Base-by-base conservation (phyloP, 2,329 filamentous ascomycete species). In the Claviceps sorghi region DNA sequence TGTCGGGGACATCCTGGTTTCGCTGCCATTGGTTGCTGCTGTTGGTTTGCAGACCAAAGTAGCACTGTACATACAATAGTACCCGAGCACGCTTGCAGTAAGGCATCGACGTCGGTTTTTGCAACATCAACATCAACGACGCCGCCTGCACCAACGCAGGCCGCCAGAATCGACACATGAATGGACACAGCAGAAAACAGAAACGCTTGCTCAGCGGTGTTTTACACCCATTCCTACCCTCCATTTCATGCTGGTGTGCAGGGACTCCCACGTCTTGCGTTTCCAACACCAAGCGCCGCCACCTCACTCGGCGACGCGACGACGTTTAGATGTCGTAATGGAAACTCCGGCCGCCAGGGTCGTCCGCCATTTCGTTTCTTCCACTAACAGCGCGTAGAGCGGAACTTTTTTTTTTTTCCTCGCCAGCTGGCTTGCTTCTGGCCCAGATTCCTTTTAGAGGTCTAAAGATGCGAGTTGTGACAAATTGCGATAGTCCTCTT, bases 261-360 rank as follows among this genome's bases (percentile, higher is more conserved):
- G 4, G 11, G 11, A 21, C n/a, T n/a, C 45, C 36, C 29, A 5
- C 8, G 19, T 30, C 17, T 17, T 9, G n/a, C 29, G 15, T 13
- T 51, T 30, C 49, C 19, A 43, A 45, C 30, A 43, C 22, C 44
- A 38, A 48, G 38, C 30, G 36, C n/a, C 9, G 42, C 40, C 21
- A 46, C n/a, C 19, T 34, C 47, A 22, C 30, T 36, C 21, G 48
- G 48, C 48, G n/a, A 19, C 52, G 21, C 40, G 36, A 36, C 38
- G 55, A 36, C 38, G 55, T 53, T 51, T 55, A 15, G 15, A 56
- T 56, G 51, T 53, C 29, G 53, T 55, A 56, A 56, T 53, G 52
- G 32, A 53, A 56, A 56, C 48, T 51, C 49, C 19, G 26, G 48
- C 34, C 29, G 51, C 41, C 47, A 45, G 41, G 41, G 46, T 36